These are phyloP conservation scores for Pestalotiopsis sp. DNA, from an alignment of 2,329 filamentous ascomycete species.

Conservation along the genomic window DNA sequence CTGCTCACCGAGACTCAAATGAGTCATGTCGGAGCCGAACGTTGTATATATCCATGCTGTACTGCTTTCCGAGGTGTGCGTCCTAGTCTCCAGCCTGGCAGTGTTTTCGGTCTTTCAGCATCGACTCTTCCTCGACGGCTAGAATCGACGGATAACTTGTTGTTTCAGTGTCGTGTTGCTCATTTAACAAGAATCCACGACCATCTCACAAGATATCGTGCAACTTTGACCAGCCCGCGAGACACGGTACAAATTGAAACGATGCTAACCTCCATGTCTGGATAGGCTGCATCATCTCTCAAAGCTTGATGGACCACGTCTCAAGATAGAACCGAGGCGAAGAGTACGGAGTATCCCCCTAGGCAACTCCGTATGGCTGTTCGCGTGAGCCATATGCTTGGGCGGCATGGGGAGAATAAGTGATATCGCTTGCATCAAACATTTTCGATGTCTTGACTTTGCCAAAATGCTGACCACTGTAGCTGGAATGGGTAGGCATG, in stretches of 20 bases:
- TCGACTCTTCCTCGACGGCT: too few species aligned
- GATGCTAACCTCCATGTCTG: background rate
- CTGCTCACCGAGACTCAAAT: background rate
- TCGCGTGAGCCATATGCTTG: background rate
- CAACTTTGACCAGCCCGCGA: too few species aligned
- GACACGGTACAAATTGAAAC: too few species aligned
- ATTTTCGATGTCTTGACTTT: constrained; percentile 14
- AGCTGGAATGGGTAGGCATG: constrained; percentile 6
- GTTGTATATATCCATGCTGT: background rate
- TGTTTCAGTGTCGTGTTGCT: too few species aligned
- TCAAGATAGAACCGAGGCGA: background rate
- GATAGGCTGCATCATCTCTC: background rate
- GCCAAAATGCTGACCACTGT: background rate
- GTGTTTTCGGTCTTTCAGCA: too few species aligned
- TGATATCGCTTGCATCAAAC: constrained; percentile 3
- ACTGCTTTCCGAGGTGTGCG: background rate
- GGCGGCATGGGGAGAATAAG: background rate
- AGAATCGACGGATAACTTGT: too few species aligned
- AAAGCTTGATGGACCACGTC: background rate
- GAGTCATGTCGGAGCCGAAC: background rate
- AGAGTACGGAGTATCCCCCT: background rate
- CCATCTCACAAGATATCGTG: too few species aligned
- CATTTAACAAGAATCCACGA: too few species aligned
- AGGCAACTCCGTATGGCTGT: background rate
- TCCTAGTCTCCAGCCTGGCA: background rate